phyloP scores from a whole-genome alignment of 2,329 filamentous ascomycete species.

The Dactylellina leptospora region DNA sequence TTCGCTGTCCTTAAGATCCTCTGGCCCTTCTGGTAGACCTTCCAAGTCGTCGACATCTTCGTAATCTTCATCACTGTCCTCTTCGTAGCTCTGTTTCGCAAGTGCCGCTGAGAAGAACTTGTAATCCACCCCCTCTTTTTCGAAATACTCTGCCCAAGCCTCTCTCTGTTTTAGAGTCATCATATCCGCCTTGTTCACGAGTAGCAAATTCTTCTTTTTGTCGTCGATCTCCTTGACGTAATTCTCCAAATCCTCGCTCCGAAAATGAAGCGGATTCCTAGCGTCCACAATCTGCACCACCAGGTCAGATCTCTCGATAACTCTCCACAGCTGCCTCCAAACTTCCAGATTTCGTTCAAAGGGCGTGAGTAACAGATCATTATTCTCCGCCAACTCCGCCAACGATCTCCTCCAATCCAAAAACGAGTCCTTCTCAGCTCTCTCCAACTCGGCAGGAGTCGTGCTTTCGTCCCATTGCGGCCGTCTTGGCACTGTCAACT shows the following conservation, averaged over 20 bases:
- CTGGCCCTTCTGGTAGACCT: constrained; percentile 63
- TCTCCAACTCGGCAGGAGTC: constrained; percentile 82
- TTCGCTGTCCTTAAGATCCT: constrained; percentile 59
- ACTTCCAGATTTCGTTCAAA: constrained; percentile 98
- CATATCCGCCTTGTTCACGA: constrained; percentile 99
- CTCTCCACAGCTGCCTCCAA: constrained; percentile 96
- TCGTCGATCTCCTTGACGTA: constrained; percentile 94
- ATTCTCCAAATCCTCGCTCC: constrained; percentile 88
- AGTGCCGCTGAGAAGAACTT: constrained; percentile 95
- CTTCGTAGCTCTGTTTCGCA: constrained; percentile 79
- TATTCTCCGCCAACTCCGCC: constrained; percentile 90
- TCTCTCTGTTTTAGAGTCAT: constrained; percentile 86
- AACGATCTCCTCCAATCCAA: constrained; percentile 88
- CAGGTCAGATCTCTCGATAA: constrained; percentile 94
- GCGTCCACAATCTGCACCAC: constrained; percentile 99
- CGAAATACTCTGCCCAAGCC: constrained; percentile 87
- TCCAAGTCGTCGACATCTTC: constrained; percentile 64
- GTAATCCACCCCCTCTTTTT: constrained; percentile 81
- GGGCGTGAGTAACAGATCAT: constrained; percentile 94
- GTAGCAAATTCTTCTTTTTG: constrained; percentile 85
- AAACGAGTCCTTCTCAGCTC: constrained; percentile 79
- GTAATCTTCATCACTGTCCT: constrained; percentile 60
- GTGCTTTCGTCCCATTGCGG: constrained; percentile 88
- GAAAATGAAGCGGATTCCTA: constrained; percentile 89
- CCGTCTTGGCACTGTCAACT: constrained; percentile 86